A percentile compares a stretch with the other conserved stretches of the same genome.
Evolutionary conservation across 2,329 filamentous ascomycete species (phyloP).

Genomic region (Orbilia ellipsospora): DNA sequence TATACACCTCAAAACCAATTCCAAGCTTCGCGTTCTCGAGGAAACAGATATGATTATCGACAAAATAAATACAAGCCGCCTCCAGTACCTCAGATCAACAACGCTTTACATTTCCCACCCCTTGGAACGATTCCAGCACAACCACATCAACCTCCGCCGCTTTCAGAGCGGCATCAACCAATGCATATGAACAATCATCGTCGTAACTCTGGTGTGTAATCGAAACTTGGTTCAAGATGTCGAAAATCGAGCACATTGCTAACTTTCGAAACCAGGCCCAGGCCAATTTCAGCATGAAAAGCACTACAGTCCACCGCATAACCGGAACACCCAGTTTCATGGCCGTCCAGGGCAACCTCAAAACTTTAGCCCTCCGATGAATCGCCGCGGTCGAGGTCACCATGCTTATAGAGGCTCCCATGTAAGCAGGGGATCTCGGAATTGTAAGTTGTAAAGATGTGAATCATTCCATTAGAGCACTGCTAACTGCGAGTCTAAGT

Average conservation of each 20-base stretch:
- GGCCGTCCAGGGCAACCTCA: constrained; percentile 8
- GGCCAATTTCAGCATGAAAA: constrained; percentile 34
- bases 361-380: constrained; percentile 41
- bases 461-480: background rate
- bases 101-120: constrained; percentile 51
- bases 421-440: constrained; percentile 20
- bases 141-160: constrained; percentile 10
- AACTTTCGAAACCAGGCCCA: constrained; percentile 5
- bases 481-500: constrained; percentile 25
- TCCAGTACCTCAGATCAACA: constrained; percentile 48
- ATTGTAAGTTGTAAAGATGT: constrained; percentile 21
- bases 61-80: constrained; percentile 17
- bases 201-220: constrained; percentile 36
- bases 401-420: constrained; percentile 34
- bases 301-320: constrained; percentile 17
- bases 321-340: constrained; percentile 28
- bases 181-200: constrained; percentile 27
- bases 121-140: constrained; percentile 40
- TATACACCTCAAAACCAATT: constrained; percentile 14
- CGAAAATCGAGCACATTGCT: background rate
- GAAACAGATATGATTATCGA: constrained; percentile 34
- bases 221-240: background rate
- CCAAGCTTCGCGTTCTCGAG: constrained; percentile 27
- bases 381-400: constrained; percentile 31
- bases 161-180: constrained; percentile 27